A percentile compares a stretch with the other conserved stretches of the same genome.
phyloP scores from a whole-genome alignment of 352 stramenopile species.

The Pythium scleroteichum region DNA sequence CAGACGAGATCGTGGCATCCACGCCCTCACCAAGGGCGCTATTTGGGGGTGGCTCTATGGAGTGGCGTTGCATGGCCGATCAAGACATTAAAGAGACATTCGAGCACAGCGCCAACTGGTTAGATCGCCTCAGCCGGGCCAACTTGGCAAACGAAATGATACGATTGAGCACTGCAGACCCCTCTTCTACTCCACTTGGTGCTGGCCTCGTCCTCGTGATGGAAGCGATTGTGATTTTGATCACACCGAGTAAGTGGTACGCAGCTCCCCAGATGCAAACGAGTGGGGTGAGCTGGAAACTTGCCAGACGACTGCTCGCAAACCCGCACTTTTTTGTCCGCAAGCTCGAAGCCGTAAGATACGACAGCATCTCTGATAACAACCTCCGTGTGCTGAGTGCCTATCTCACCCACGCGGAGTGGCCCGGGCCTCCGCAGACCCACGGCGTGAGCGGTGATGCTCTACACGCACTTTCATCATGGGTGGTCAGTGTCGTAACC shows the following conservation, averaged over 20 bases:
- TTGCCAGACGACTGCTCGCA: constrained; percentile 55
- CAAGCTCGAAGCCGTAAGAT: constrained; percentile 48
- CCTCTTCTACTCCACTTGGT: constrained; percentile 2
- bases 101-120: constrained; percentile 37
- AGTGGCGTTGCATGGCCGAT: constrained; percentile 34
- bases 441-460: constrained; percentile 33
- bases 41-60: background rate
- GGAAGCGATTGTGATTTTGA: constrained; percentile 75
- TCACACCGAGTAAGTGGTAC: constrained; percentile 74
- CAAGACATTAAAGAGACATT: constrained; percentile 52
- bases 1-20: background rate
- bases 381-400: constrained; percentile 59
- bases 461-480: constrained; percentile 51
- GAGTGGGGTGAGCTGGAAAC: constrained; percentile 69
- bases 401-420: constrained; percentile 56
- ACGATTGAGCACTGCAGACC: constrained; percentile 15
- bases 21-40: constrained; percentile 4
- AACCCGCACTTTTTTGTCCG: constrained; percentile 45
- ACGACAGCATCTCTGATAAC: constrained; percentile 41
- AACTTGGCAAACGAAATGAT: constrained; percentile 33
- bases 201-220: constrained; percentile 63
- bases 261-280: constrained; percentile 43
- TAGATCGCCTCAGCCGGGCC: constrained; percentile 28
- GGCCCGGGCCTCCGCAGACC: constrained; percentile 38
- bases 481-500: constrained; percentile 45